Percentiles rank a stretch among this genome's conserved stretches.
Conservation (phyloP, 2,329 filamentous ascomycete species). For the Colletotrichum incanum region DNA sequence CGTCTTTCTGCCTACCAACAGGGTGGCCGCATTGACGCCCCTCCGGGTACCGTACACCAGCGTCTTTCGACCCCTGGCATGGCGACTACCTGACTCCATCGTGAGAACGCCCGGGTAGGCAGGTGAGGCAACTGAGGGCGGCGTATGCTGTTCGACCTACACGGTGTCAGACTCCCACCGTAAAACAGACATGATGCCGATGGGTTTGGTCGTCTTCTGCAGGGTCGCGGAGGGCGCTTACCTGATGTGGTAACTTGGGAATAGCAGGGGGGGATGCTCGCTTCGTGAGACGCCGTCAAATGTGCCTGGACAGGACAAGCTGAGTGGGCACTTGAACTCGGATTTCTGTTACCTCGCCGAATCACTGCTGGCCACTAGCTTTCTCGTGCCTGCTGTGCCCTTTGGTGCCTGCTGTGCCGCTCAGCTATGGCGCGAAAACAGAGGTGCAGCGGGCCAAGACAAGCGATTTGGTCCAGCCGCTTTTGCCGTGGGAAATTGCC, state of each 20-base stretch:
- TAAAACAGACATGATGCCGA: conserved; percentile 2
- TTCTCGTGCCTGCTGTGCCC: conserved; percentile 3
- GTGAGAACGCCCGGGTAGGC: conserved; percentile 19
- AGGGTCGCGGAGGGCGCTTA: conserved; percentile 38
- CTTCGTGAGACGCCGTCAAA: conserved; percentile 19
- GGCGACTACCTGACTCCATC: conserved; percentile 32
- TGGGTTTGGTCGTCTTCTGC: conserved; percentile 9
- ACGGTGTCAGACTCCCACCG: conserved; percentile 10
- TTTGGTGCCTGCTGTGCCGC: conserved; percentile 36
- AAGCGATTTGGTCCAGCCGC: conserved; percentile 6
- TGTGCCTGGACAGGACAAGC: conserved; percentile 6
- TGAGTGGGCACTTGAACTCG: background rate
- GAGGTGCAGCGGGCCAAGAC: conserved; percentile 19
- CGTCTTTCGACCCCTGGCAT: conserved; percentile 12
- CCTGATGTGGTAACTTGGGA: conserved; percentile 27
- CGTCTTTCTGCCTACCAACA: conserved; percentile 24
- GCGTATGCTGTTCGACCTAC: conserved; percentile 9
- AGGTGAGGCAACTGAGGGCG: conserved; percentile 6
- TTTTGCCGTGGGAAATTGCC: conserved; percentile 34
- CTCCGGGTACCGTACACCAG: conserved; percentile 20
- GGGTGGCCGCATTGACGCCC: conserved; percentile 6
- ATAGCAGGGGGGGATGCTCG: background rate
- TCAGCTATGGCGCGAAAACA: background rate
- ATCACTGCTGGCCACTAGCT: background rate
- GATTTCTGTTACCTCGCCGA: background rate